phyloP scores from a whole-genome alignment of 2,329 filamentous ascomycete species.

The Dryadomyces quercus-mongolicae region DNA sequence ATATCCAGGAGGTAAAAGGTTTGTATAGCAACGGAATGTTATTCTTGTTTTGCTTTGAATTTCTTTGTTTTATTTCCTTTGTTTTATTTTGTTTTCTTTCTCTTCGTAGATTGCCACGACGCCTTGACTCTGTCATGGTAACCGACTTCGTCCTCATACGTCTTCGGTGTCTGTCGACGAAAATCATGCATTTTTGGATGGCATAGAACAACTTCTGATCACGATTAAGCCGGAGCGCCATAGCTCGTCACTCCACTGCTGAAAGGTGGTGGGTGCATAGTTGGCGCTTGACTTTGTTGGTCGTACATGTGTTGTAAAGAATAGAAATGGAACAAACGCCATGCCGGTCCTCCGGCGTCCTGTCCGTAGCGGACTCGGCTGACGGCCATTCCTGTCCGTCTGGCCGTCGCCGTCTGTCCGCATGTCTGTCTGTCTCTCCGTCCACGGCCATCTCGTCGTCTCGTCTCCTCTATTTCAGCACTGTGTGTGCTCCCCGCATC shows the following conservation, averaged over 20 bases:
- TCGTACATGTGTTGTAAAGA: constrained; percentile 52
- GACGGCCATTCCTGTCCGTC: too few relatives aligned
- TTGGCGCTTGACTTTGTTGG: constrained; percentile 92
- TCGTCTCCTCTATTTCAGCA: constrained; percentile 57
- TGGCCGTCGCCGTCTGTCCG: not conserved
- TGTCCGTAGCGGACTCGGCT: too few relatives aligned
- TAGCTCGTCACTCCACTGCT: constrained; percentile 61
- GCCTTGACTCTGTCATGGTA: constrained; percentile 41
- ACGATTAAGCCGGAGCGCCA: constrained; percentile 98
- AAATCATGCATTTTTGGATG: constrained; percentile 19
- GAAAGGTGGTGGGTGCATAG: constrained; percentile 78
- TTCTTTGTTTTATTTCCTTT: not conserved
- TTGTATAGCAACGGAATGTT: too few relatives aligned
- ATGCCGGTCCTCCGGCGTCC: too few relatives aligned
- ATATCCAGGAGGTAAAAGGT: too few relatives aligned
- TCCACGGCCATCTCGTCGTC: not conserved
- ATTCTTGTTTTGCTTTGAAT: too few relatives aligned
- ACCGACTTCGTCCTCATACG: constrained; percentile 55
- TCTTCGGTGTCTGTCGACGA: constrained; percentile 68
- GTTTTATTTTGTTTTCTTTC: not conserved
- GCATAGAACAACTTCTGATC: constrained; percentile 75
- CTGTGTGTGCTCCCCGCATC: constrained; percentile 80
- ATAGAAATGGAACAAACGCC: too few relatives aligned
- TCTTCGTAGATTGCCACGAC: constrained; percentile 23
- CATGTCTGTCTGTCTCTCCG: too few relatives aligned